Evolutionary conservation across 768 basidiomycete genomes (phyloP).

Genomic region (Pulveroboletus sp.): DNA sequence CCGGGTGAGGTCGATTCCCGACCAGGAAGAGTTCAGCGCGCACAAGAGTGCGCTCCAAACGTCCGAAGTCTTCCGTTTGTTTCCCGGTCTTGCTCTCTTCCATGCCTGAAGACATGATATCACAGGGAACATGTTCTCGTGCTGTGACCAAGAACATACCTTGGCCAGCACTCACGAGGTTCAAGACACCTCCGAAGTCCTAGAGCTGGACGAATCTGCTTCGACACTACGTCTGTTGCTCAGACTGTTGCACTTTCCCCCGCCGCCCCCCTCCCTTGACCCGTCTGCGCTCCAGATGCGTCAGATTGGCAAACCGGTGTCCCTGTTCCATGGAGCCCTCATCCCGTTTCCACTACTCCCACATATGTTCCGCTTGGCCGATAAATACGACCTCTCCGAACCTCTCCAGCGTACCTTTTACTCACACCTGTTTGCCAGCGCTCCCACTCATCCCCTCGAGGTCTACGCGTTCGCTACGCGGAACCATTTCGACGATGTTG

Average conservation of each 20-base stretch:
- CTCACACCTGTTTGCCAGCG: constrained; percentile 52
- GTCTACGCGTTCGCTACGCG: constrained; percentile 55
- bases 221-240: constrained; percentile 47
- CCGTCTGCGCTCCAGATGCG: constrained; percentile 22
- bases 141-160: constrained; percentile 39
- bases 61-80: constrained; percentile 64
- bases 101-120: constrained; percentile 7
- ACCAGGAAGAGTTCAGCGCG: constrained; percentile 47
- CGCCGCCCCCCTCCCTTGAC: constrained; percentile 38
- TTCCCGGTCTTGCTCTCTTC: constrained; percentile 2
- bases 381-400: constrained; percentile 60
- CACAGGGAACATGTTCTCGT: constrained; percentile 65
- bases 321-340: constrained; percentile 36
- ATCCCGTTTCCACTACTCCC: constrained; percentile 66
- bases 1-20: constrained; percentile 48
- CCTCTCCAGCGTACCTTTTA: constrained; percentile 40
- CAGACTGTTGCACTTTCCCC: constrained; percentile 52
- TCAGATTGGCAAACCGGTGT: constrained; percentile 30
- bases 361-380: constrained; percentile 50
- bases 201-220: constrained; percentile 55
- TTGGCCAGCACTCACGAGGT: constrained; percentile 7
- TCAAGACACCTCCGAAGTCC: constrained; percentile 27
- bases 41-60: constrained; percentile 43
- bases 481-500: constrained; percentile 42
- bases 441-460: constrained; percentile 45